Conservation (phyloP, 345 rosid genomes). For the Lepidium africanum region DNA sequence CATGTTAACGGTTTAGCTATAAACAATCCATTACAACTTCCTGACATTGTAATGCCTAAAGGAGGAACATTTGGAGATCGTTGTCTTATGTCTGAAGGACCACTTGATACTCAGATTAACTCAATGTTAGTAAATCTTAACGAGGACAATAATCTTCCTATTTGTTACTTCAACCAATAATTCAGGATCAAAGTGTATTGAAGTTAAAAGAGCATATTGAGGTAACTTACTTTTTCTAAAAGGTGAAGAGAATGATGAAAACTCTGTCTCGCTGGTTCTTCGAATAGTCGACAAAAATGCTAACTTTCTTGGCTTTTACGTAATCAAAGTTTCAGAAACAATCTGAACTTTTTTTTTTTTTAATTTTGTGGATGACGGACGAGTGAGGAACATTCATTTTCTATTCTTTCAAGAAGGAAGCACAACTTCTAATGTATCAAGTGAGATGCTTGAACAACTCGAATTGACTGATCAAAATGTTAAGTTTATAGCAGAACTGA, state of each 20-base stretch:
- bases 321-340: not conserved
- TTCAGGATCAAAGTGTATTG: constrained; percentile 31
- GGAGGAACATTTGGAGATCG: constrained; percentile 50
- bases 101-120: constrained; percentile 29
- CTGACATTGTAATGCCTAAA: constrained; percentile 55
- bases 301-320: constrained; percentile 4
- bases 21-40: constrained; percentile 41
- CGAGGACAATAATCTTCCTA: constrained; percentile 38
- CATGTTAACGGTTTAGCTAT: constrained; percentile 40
- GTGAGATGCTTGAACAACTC: constrained; percentile 88
- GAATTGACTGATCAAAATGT: constrained; percentile 58
- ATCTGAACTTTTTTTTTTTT: no score
- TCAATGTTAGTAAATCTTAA: constrained; percentile 40
- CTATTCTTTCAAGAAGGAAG: constrained; percentile 57
- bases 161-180: constrained; percentile 34
- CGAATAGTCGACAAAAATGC: constrained; percentile 58
- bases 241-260: constrained; percentile 55
- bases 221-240: constrained; percentile 45
- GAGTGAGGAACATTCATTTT: constrained; percentile 69
- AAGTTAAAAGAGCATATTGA: constrained; percentile 44
- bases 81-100: constrained; percentile 72
- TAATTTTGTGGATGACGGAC: constrained; percentile 22
- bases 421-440: constrained; percentile 62
- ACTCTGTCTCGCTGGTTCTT: constrained; percentile 53
- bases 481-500: constrained; percentile 63